phyloP scores from a whole-genome alignment of 352 stramenopile species.

The Poterioochromonas sp. region DNA sequence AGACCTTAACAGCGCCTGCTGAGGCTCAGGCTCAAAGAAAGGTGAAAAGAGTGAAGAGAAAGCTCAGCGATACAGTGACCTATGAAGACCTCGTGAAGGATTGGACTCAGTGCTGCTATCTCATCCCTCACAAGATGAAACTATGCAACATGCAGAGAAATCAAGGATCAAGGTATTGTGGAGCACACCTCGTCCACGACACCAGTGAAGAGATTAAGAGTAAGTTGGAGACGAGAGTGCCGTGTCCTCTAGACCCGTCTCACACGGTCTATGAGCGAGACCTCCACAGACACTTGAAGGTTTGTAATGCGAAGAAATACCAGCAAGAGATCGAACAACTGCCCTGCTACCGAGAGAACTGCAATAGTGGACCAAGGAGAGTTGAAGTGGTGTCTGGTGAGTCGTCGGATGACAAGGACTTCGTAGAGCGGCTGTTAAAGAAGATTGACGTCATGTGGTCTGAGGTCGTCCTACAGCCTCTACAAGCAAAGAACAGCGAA shows the following conservation, averaged over 20 bases:
- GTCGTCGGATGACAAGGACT: no score
- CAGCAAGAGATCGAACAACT: neutral
- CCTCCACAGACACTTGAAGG: constrained; percentile 3
- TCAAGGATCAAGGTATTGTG: constrained; percentile 7
- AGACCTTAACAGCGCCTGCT: no score
- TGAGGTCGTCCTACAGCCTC: no score
- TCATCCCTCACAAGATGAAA: neutral
- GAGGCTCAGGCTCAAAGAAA: no score
- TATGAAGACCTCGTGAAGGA: neutral
- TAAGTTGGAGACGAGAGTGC: neutral
- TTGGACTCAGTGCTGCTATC: constrained; percentile 19
- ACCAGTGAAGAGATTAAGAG: neutral
- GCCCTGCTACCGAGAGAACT: constrained; percentile 14
- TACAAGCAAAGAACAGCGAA: no score
- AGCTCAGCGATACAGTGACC: neutral
- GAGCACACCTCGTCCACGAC: neutral
- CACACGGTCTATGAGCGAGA: neutral
- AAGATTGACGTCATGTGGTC: no score
- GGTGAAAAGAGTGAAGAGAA: neutral
- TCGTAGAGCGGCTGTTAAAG: no score
- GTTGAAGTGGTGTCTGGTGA: neutral
- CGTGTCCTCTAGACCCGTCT: constrained; percentile 25
- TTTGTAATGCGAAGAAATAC: neutral
- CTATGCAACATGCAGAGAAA: constrained; percentile 5
- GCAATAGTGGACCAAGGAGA: neutral